Evolutionary conservation across 345 rosid species (phyloP).

Genomic region (Pistacia atlantica): DNA sequence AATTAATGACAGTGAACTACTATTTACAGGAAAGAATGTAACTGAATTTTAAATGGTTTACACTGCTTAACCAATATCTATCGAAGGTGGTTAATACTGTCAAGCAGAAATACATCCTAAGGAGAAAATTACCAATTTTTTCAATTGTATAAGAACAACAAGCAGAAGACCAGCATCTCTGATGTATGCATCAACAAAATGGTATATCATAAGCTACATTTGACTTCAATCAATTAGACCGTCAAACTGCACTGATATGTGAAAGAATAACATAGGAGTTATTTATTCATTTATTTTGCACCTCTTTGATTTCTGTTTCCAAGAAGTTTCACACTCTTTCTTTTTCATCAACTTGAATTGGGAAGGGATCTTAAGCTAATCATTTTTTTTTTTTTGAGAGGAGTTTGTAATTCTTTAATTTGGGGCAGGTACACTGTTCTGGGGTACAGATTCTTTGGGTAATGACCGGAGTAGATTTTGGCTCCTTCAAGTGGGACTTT

Average conservation of each 20-base stretch:
- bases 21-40: not conserved
- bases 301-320: too few relatives aligned
- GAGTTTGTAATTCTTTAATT: too few relatives aligned
- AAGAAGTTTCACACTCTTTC: not conserved
- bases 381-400: too few relatives aligned
- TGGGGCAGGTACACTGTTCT: not conserved
- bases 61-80: too few relatives aligned
- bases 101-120: not conserved
- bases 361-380: not conserved
- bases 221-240: not conserved
- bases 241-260: not conserved
- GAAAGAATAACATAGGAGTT: not conserved
- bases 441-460: not conserved
- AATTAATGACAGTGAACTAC: not conserved
- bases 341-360: not conserved
- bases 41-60: too few relatives aligned
- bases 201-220: not conserved
- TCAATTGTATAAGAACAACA: not conserved
- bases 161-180: too few relatives aligned
- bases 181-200: too few relatives aligned
- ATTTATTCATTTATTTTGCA: too few relatives aligned
- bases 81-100: not conserved
- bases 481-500: too few relatives aligned
- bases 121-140: not conserved
- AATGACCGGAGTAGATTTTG: not conserved